Evolutionary conservation across 2,329 filamentous ascomycete genomes (phyloP), one percentile per base, ranked within the genome.

Genomic region (Hymenoscyphus linearis): DNA sequence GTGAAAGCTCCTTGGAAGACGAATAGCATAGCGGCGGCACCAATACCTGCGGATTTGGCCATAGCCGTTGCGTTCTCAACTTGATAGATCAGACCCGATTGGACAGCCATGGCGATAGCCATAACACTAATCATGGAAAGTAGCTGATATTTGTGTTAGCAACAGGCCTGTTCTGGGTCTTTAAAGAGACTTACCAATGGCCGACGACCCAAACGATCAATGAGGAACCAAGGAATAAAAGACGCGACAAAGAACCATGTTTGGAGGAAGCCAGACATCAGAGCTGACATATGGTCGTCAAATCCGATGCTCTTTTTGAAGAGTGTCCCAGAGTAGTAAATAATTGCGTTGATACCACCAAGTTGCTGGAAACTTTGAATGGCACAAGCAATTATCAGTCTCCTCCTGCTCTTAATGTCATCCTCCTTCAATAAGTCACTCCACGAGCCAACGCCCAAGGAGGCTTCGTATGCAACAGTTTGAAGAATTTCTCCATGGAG

Each of bases 361-460:
- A 66, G 71, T 63, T 84, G 82, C 65, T 83, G 80, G 71, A 80
- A 76, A 53, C 80, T 74, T 63, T 80, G 78, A 3, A 74, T 74
- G 1, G 74, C 76, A 0, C 74, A 75, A 9, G 78, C 79, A 1
- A 82, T 73, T 61, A 80, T 63, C 73, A 80, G 78, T 4, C 80
- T 75, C 14, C 79, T 75, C 69, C 80, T 77, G 61, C 80, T 76
- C 64, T 81, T 79, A 2, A 76, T 78, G 66, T 79, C 78, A 55
- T 78, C 78, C 27, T 76, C 76, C 3, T 76, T 78, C 61, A 81
- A 75, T 3, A 81, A 72, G 3, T 76, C 75, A 27, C 71, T 73
- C 68, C 75, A 61, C 27, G 36, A 26, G 4, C 47, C 60, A 16
- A 58, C 75, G 70, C 91, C 88, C 27, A 84, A 75, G n/a, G 88